Evolutionary conservation across 495 filamentous ascomycete species (phyloP).

Genomic region (Hyaloscypha bicolor): DNA sequence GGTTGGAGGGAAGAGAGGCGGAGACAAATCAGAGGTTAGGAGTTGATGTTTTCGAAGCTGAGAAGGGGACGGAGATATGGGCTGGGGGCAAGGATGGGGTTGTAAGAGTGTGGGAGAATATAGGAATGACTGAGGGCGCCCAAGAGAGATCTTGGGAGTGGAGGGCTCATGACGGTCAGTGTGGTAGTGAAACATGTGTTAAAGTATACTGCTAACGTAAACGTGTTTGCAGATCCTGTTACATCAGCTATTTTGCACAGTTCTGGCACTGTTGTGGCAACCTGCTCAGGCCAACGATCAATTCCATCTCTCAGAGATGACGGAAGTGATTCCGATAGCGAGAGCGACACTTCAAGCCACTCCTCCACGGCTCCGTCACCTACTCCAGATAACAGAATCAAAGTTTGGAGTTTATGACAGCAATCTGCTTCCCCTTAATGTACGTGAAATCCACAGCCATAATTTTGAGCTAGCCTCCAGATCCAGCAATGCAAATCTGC

Average conservation of each 20-base stretch:
- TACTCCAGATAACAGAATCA: constrained; percentile 59
- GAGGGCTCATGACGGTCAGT: constrained; percentile 51
- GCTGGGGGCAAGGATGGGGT: constrained; percentile 79
- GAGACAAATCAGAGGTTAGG: constrained; percentile 76
- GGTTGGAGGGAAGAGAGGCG: constrained; percentile 70
- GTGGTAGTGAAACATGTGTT: background rate
- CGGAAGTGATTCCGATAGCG: constrained; percentile 4
- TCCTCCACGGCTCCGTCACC: constrained; percentile 3
- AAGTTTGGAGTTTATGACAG: constrained; percentile 59
- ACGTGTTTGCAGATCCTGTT: constrained; percentile 42
- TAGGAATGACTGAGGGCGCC: constrained; percentile 54
- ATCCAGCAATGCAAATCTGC: constrained; percentile 9
- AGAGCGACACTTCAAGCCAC: background rate
- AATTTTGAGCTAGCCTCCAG: background rate
- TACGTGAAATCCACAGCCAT: background rate
- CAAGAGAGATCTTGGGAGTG: constrained; percentile 60
- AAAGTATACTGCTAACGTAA: constrained; percentile 4
- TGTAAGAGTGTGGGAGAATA: constrained; percentile 75
- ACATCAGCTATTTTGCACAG: constrained; percentile 67
- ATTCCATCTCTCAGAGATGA: background rate
- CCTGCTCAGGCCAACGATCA: constrained; percentile 65
- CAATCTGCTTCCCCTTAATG: background rate
- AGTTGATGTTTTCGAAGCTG: constrained; percentile 64
- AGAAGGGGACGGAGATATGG: constrained; percentile 73
- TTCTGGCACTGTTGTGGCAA: constrained; percentile 69